Conservation (phyloP, 306 rosid genomes). For the Heteromeles arbutifolia region DNA sequence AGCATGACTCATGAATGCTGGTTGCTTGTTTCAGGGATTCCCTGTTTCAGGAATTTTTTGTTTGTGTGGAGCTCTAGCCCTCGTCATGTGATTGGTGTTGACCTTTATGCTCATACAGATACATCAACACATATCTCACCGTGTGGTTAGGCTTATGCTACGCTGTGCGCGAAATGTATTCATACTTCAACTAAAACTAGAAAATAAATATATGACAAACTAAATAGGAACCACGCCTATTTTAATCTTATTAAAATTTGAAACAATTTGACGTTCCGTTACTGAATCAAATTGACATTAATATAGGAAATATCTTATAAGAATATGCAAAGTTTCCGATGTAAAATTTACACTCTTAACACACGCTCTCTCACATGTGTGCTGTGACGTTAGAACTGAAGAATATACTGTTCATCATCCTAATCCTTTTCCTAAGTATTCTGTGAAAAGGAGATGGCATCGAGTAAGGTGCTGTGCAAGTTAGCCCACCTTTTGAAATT, state of each 20-base stretch:
- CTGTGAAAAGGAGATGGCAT: not conserved
- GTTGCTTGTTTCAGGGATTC: slow-evolving; percentile 8
- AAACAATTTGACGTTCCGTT: too few species aligned
- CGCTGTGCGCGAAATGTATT: not conserved
- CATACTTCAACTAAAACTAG: not conserved
- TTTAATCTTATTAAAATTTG: not conserved
- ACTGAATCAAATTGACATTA: too few species aligned
- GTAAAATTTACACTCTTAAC: not conserved
- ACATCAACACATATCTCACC: not conserved
- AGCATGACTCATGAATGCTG: not conserved
- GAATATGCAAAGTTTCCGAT: too few species aligned
- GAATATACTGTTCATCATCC: too few species aligned
- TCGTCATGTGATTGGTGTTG: not conserved
- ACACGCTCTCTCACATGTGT: too few species aligned
- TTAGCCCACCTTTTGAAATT: not conserved
- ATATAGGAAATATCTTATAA: not conserved
- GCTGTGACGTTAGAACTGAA: not conserved
- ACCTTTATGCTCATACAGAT: not conserved
- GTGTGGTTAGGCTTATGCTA: not conserved
- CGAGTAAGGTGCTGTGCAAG: not conserved
- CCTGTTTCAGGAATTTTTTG: slow-evolving; percentile 1
- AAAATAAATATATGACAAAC: too few species aligned
- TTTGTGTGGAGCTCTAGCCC: not conserved
- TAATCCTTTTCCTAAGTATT: too few species aligned
- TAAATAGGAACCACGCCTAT: too few species aligned